Evolutionary conservation across 345 rosid genomes (phyloP), one percentile per base, ranked within the genome.

Genomic region (Excoecaria agallocha): DNA sequence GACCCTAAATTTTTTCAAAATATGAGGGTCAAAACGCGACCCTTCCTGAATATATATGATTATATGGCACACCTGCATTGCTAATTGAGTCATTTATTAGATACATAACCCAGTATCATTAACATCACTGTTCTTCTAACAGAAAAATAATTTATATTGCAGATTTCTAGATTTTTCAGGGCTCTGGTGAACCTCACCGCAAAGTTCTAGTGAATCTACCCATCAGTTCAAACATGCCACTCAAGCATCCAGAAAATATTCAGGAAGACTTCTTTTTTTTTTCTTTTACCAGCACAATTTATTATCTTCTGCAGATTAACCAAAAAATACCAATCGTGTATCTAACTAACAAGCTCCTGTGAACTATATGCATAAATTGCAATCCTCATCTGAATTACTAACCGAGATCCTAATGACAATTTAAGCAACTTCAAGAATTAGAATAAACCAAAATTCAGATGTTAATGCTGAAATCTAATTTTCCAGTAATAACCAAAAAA

Each of bases 1-100:
- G n/a, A 90, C 84, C 68, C 96, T 87, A 38, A 92, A 89, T 61
- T 85, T 89, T 81, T 87, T 85, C 92, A 92, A 85, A 57, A 67
- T 70, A 77, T 83, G 86, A 66, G 89, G 85, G 73, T 89, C 88
- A 60, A 92, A 85, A 54, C 84, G 84, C 50, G 93, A 87, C 45
- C 93, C 92, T 73, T 90, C 93, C 74, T 80, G 88, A 55, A 90
- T 81, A 76, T 85, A 86, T 65, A 92, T 71, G 59, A 92, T 76
- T 66, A 89, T 80, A 87, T 92, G 97, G 82, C 96, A 92, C 20
- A 90, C 97, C 97, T 92, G 96, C 92, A 89, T 75, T 77, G 73
- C 79, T 82, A 79, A 83, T 78, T 41, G 45, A 55, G 76, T 82
- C 51, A 79, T 64, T 73, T 48, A 69, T 64, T 63, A 74, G 77